Evolutionary conservation across 495 filamentous ascomycete species (phyloP).

Genomic region (Daldinia decipiens): DNA sequence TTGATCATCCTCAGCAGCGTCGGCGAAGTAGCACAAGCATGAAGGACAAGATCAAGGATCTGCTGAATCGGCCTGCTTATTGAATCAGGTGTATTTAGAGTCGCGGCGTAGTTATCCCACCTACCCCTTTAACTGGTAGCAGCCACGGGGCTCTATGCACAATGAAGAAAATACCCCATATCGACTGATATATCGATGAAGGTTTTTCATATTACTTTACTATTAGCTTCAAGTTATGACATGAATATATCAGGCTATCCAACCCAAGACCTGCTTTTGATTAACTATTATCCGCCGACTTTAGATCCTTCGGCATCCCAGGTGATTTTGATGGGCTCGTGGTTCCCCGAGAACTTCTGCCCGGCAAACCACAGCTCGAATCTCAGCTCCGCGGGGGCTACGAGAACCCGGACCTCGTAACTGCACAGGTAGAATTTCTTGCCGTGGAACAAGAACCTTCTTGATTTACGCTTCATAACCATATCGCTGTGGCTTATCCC

Average conservation of each 20-base stretch:
- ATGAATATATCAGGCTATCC: not conserved
- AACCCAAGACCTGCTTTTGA: not conserved
- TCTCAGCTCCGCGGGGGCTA: slow-evolving; percentile 64
- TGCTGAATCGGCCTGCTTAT: slow-evolving; percentile 47
- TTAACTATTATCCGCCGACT: slow-evolving; percentile 8
- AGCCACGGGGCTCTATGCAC: too few relatives aligned
- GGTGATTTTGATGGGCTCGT: slow-evolving; percentile 61
- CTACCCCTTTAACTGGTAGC: too few relatives aligned
- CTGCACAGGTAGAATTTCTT: slow-evolving; percentile 58
- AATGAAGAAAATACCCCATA: not conserved
- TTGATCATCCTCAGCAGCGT: slow-evolving; percentile 44
- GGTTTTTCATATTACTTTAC: not conserved
- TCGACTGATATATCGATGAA: not conserved
- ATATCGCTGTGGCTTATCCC: slow-evolving; percentile 51
- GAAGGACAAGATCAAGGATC: slow-evolving; percentile 38
- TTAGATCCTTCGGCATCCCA: slow-evolving; percentile 55
- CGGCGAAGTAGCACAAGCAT: slow-evolving; percentile 43
- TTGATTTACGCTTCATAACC: slow-evolving; percentile 48
- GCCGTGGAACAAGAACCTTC: slow-evolving; percentile 51
- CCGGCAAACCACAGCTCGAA: slow-evolving; percentile 66
- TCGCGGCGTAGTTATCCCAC: not conserved
- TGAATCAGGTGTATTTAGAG: slow-evolving; percentile 17
- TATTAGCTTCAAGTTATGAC: not conserved
- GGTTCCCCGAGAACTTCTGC: slow-evolving; percentile 55
- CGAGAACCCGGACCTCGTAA: slow-evolving; percentile 63